A percentile compares a stretch with the other conserved stretches of the same genome.
phyloP scores from a whole-genome alignment of 768 basidiomycete species.

The Suillus discolor region DNA sequence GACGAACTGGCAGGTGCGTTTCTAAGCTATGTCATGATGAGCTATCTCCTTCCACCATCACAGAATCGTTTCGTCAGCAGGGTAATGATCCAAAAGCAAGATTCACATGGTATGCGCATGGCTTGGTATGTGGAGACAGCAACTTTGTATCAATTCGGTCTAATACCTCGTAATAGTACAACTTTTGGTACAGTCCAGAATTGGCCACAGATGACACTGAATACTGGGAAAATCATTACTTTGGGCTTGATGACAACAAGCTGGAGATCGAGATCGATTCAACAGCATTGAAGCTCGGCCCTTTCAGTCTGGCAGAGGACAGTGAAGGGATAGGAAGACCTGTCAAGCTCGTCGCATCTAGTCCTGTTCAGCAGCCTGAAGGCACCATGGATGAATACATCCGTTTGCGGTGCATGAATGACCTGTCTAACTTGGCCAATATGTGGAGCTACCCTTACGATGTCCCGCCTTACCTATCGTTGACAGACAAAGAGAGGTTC shows the following conservation, averaged over 20 bases:
- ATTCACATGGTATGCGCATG: slow-evolving; percentile 1
- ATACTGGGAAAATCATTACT: not conserved
- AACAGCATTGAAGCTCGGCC: not conserved
- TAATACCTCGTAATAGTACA: not conserved
- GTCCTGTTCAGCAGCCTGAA: not conserved
- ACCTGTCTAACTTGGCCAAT: not conserved
- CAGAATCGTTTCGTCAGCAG: not conserved
- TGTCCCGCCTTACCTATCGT: not conserved
- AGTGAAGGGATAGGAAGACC: not conserved
- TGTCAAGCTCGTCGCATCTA: not conserved
- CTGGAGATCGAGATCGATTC: not conserved
- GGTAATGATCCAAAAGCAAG: not conserved
- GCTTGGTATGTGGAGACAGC: not conserved
- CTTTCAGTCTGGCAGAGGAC: not conserved
- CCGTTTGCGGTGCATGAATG: not conserved
- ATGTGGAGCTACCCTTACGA: not conserved
- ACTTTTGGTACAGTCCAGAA: slow-evolving; percentile 1
- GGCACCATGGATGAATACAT: not conserved
- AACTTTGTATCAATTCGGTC: not conserved
- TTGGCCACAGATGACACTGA: not conserved
- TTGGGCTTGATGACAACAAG: not conserved
- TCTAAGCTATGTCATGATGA: too few species aligned
- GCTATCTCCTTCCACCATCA: too few species aligned
- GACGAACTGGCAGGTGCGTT: not conserved
- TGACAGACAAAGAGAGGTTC: not conserved